Percentiles rank a stretch among this genome's conserved stretches.
These are phyloP conservation scores for Poteriospumella lacustris DNA, from an alignment of 108 stramenopile species.

Conservation along the genomic window DNA sequence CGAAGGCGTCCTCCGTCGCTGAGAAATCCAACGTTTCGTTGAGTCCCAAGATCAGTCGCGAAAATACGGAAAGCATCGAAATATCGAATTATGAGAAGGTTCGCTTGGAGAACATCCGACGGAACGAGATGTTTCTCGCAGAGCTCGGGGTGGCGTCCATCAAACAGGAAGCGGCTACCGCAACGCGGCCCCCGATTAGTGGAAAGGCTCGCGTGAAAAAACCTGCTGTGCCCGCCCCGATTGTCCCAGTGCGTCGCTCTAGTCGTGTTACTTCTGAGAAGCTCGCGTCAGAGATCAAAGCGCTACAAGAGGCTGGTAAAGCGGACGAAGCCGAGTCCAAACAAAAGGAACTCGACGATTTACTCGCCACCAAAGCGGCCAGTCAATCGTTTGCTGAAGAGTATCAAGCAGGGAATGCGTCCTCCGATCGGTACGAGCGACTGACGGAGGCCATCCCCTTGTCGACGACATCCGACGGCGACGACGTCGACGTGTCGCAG, in stretches of 20 bases:
- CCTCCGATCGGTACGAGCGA: too few species aligned
- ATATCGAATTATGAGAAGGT: neutral
- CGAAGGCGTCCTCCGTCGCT: too few species aligned
- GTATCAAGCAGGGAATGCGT: too few species aligned
- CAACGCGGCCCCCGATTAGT: too few species aligned
- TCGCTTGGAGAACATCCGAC: constrained; percentile 9
- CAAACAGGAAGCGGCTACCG: neutral
- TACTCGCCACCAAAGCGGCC: neutral
- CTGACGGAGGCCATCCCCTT: neutral
- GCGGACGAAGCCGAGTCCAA: neutral
- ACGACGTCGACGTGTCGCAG: too few species aligned
- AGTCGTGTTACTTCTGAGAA: constrained; percentile 14
- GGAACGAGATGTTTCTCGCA: neutral
- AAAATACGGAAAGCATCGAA: too few species aligned
- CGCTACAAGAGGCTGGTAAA: neutral
- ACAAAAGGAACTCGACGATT: neutral
- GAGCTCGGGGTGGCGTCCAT: neutral
- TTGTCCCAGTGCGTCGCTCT: neutral
- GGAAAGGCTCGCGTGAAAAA: neutral
- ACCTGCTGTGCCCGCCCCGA: too few species aligned
- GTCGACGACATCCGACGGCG: too few species aligned
- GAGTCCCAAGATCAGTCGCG: too few species aligned
- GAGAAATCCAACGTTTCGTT: too few species aligned
- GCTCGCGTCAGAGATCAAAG: neutral
- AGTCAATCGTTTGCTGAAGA: neutral